Evolutionary conservation across 1,284 basidiomycete genomes (phyloP).

Genomic region (Tylopilus sp.): DNA sequence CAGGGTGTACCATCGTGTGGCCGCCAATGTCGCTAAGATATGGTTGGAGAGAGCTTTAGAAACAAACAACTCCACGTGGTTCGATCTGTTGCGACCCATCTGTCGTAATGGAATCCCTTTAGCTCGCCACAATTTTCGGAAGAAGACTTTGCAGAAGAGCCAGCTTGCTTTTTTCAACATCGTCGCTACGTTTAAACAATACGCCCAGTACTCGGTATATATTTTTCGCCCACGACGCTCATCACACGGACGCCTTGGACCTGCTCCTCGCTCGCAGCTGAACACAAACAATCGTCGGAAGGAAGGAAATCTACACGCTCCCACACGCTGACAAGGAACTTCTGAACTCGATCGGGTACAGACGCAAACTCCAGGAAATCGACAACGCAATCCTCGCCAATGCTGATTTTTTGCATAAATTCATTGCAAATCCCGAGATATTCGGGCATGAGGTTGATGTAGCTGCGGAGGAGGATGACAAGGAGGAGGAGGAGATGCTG

Average conservation of each 20-base stretch:
- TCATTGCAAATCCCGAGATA: slow-evolving; percentile 68
- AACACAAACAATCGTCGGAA: slow-evolving; percentile 71
- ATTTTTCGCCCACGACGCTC: background rate
- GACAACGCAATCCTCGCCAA: slow-evolving; percentile 69
- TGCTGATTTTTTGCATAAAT: slow-evolving; percentile 58
- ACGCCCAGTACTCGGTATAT: slow-evolving; percentile 56
- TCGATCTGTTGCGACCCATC: too few species aligned
- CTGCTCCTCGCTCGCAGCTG: slow-evolving; percentile 39
- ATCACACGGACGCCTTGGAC: background rate
- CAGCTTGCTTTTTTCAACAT: slow-evolving; percentile 64
- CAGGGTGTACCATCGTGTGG: slow-evolving; percentile 18
- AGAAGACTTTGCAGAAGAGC: slow-evolving; percentile 44
- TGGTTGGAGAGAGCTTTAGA: slow-evolving; percentile 15
- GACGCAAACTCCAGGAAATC: slow-evolving; percentile 58
- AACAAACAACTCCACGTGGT: slow-evolving; percentile 25
- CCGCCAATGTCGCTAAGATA: slow-evolving; percentile 7
- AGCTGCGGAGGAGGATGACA: slow-evolving; percentile 19
- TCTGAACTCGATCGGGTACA: slow-evolving; percentile 59
- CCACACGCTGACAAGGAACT: slow-evolving; percentile 57
- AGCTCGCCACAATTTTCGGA: too few species aligned
- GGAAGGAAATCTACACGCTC: slow-evolving; percentile 66
- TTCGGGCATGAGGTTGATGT: slow-evolving; percentile 55
- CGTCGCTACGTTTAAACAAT: slow-evolving; percentile 60
- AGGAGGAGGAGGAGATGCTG: slow-evolving; percentile 1
- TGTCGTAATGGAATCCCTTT: too few species aligned